Percentiles rank a stretch among this genome's conserved stretches.
Evolutionary conservation across 768 basidiomycete species (phyloP).

Genomic region (Bullera alba): DNA sequence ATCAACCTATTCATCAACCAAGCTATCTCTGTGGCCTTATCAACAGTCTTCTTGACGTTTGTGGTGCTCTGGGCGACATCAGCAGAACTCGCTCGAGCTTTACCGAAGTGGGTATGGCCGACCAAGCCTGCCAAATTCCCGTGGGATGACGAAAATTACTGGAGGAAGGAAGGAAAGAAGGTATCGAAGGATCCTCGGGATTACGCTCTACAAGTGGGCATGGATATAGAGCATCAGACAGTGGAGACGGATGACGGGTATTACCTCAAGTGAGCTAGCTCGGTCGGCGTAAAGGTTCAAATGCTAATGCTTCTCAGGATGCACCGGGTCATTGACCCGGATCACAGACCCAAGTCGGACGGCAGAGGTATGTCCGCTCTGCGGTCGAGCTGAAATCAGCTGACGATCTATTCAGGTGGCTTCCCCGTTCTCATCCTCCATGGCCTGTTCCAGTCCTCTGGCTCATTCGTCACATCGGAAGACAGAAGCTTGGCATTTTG

Average conservation of each 20-base stretch:
- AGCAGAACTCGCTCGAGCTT: slow-evolving; percentile 23
- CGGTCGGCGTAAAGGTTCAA: no score
- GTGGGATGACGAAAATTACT: slow-evolving; percentile 49
- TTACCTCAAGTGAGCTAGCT: slow-evolving; percentile 44
- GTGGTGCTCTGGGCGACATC: slow-evolving; percentile 50
- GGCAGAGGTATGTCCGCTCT: slow-evolving; percentile 36
- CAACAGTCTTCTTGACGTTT: slow-evolving; percentile 47
- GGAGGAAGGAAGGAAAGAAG: slow-evolving; percentile 47
- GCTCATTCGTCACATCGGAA: slow-evolving; percentile 52
- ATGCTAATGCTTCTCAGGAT: slow-evolving; percentile 23
- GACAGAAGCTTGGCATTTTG: slow-evolving; percentile 53
- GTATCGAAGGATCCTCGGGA: slow-evolving; percentile 48
- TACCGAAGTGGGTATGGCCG: slow-evolving; percentile 29
- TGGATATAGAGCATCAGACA: slow-evolving; percentile 50
- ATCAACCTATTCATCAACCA: slow-evolving; percentile 46
- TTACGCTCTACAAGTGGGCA: slow-evolving; percentile 50
- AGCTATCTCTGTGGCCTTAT: slow-evolving; percentile 46
- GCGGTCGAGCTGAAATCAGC: neutral
- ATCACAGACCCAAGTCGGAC: slow-evolving; percentile 33
- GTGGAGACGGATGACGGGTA: slow-evolving; percentile 53
- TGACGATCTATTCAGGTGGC: slow-evolving; percentile 32
- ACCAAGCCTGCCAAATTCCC: slow-evolving; percentile 27
- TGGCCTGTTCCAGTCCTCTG: slow-evolving; percentile 52
- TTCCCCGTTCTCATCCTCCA: slow-evolving; percentile 52
- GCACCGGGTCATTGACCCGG: slow-evolving; percentile 47